Base-by-base conservation (phyloP, 2,329 filamentous ascomycete species). In the Chrysosporium queenslandicum region DNA sequence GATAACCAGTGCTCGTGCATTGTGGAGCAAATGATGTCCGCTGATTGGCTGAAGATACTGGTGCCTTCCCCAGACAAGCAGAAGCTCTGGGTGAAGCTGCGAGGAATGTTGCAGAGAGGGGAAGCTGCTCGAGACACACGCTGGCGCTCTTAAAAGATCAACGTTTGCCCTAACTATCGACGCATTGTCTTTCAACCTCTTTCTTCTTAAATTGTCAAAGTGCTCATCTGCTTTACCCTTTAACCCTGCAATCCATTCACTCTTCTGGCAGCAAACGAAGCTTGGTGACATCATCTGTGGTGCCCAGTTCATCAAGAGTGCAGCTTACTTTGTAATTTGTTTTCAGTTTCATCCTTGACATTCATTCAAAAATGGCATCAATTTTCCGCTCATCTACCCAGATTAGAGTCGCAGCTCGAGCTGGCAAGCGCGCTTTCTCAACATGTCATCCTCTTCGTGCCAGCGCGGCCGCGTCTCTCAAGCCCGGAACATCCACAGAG, bases 341-440 rank as follows among this genome's bases (percentile, higher is more conserved):
- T 30, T 20, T n/a, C 23, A 8, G 23, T 21, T 7, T 29, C 14
- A 8, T 16, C 2, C 12, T 36, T 43, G 11, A n/a, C 11, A 34
- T 42, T 43, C 7, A 3, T 27, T 14, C 25, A 4, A 34, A 53
- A 61, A 70, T 71, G 68, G 61, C 68, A 41, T 64, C 64, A 23
- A 55, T 67, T 50, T 60, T 67, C 57, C 67, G 69, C 39, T 66
- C 66, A 47, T 63, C 65, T 57, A 52, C 66, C 46, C 61, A 64
- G 55, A 56, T 68, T 59, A 64, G 64, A 55, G 62, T 63, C 49
- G 59, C 59, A 16, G 58, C 63, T 53, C 67, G 66, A 30, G 18
- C 27, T 14, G n/a, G 27, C 50, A 46, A 11, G 14, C 49, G 46
- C 14, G 12, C 51, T 27, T 49, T 56, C 20, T 46, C 45, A 14